Evolutionary conservation across 2,329 filamentous ascomycete species (phyloP).

Genomic region (Drechmeria coniospora): DNA sequence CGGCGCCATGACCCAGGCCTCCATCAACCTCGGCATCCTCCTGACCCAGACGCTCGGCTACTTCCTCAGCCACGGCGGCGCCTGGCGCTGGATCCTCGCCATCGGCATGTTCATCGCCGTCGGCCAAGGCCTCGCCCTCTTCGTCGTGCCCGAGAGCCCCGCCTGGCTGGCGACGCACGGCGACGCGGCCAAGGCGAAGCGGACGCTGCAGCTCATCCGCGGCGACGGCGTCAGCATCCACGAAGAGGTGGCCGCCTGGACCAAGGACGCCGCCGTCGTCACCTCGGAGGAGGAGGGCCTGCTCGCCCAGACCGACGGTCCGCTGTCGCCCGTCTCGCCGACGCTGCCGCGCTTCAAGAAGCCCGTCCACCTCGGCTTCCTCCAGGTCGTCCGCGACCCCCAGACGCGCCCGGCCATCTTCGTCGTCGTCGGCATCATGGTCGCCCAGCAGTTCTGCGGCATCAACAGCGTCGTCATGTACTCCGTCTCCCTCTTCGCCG

Average conservation of each 20-base stretch:
- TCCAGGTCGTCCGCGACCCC: constrained; percentile 51
- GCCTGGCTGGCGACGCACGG: constrained; percentile 65
- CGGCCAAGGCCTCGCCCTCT: constrained; percentile 52
- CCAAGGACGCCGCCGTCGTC: constrained; percentile 20
- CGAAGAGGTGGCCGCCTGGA: constrained; percentile 53
- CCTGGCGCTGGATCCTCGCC: constrained; percentile 75
- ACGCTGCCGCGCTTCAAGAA: constrained; percentile 3
- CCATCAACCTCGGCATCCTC: constrained; percentile 84
- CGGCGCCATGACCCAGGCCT: constrained; percentile 73
- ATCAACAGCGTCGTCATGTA: constrained; percentile 99
- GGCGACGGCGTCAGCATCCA: constrained; percentile 54
- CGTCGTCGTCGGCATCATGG: constrained; percentile 80
- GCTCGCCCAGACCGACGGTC: constrained; percentile 25
- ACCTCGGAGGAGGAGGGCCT: constrained; percentile 49
- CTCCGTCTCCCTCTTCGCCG: constrained; percentile 74
- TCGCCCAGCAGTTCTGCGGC: constrained; percentile 80
- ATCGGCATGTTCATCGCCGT: constrained; percentile 54
- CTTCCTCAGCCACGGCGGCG: constrained; percentile 63
- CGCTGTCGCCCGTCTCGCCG: constrained; percentile 3
- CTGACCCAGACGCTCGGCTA: constrained; percentile 71
- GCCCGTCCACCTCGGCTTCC: constrained; percentile 37
- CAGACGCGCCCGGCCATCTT: constrained; percentile 59
- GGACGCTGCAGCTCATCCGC: constrained; percentile 58
- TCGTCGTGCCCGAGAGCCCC: constrained; percentile 74
- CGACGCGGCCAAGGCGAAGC: constrained; percentile 44